A percentile compares a stretch with the other conserved stretches of the same genome.
Evolutionary conservation across 371 early-diverging fungal genomes (phyloP).

Genomic region (Caulochytrium protostelioides): DNA sequence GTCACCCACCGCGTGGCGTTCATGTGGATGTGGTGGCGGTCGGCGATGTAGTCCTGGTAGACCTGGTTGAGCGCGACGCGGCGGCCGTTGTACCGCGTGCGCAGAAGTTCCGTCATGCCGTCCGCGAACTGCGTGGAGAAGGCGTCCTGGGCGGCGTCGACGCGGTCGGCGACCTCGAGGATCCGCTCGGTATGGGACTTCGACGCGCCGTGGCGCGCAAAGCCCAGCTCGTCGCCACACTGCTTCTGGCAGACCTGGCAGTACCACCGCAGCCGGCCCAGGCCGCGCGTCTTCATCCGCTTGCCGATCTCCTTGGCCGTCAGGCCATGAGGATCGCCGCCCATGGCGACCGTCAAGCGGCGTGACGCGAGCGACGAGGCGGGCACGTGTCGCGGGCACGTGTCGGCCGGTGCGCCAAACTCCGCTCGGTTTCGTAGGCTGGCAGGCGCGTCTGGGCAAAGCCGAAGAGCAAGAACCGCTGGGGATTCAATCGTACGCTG

Average conservation of each 20-base stretch:
- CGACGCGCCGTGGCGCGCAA: conserved; percentile 75
- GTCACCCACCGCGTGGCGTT: conserved; percentile 82
- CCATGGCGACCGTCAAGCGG: no score
- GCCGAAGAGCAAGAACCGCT: no score
- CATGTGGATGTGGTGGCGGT: conserved; percentile 83
- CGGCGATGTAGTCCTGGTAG: conserved; percentile 84
- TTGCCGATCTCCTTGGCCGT: not conserved
- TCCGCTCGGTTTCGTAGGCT: no score
- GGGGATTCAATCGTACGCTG: no score
- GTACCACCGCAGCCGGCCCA: conserved; percentile 76
- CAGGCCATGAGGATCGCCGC: no score
- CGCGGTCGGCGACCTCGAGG: conserved; percentile 60
- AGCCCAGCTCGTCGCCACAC: conserved; percentile 88
- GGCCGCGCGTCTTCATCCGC: conserved; percentile 48
- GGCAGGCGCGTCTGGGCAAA: no score
- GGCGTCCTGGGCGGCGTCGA: conserved; percentile 10
- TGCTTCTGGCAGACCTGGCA: conserved; percentile 70
- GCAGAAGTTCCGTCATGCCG: conserved; percentile 20
- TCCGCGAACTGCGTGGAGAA: conserved; percentile 17
- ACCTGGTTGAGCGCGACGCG: conserved; percentile 73
- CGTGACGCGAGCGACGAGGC: no score
- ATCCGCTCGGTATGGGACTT: conserved; percentile 88
- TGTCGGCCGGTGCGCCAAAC: no score
- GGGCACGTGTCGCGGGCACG: no score
- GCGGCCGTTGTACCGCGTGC: conserved; percentile 46